phyloP scores from a whole-genome alignment of 2,329 filamentous ascomycete genomes.

The Alternaria sp. region DNA sequence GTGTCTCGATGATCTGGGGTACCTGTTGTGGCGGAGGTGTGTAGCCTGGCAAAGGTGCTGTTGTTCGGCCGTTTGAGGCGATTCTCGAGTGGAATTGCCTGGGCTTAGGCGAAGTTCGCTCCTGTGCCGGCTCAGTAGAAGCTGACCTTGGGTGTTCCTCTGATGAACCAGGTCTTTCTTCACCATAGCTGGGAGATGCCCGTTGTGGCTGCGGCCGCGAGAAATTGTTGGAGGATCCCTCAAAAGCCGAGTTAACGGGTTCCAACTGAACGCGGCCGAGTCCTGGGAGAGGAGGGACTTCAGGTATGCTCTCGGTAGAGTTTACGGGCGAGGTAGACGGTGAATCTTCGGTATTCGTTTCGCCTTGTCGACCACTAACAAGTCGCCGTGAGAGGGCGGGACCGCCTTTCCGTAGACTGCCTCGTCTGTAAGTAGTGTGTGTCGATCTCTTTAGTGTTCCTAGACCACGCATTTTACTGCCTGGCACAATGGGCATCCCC shows the following conservation, averaged over 20 bases:
- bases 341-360: constrained; percentile 65
- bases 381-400: constrained; percentile 77
- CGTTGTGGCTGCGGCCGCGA: constrained; percentile 62
- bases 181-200: constrained; percentile 32
- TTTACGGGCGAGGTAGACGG: constrained; percentile 60
- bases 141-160: constrained; percentile 35
- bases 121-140: constrained; percentile 36
- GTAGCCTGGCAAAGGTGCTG: constrained; percentile 60
- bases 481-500: constrained; percentile 79
- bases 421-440: constrained; percentile 87
- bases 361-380: constrained; percentile 65
- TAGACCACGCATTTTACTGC: constrained; percentile 73
- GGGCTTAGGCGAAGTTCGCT: constrained; percentile 51
- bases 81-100: constrained; percentile 65
- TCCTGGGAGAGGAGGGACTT: constrained; percentile 49
- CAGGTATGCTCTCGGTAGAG: constrained; percentile 46
- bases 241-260: constrained; percentile 58
- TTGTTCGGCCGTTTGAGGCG: constrained; percentile 65
- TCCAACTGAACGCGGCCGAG: constrained; percentile 75
- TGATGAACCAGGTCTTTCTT: constrained; percentile 36
- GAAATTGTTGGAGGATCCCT: constrained; percentile 60
- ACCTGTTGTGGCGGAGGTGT: constrained; percentile 49
- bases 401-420: constrained; percentile 82
- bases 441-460: constrained; percentile 88
- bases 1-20: constrained; percentile 72